Evolutionary conservation across 2,329 filamentous ascomycete genomes (phyloP).

Genomic region (Seiridium unicorne): DNA sequence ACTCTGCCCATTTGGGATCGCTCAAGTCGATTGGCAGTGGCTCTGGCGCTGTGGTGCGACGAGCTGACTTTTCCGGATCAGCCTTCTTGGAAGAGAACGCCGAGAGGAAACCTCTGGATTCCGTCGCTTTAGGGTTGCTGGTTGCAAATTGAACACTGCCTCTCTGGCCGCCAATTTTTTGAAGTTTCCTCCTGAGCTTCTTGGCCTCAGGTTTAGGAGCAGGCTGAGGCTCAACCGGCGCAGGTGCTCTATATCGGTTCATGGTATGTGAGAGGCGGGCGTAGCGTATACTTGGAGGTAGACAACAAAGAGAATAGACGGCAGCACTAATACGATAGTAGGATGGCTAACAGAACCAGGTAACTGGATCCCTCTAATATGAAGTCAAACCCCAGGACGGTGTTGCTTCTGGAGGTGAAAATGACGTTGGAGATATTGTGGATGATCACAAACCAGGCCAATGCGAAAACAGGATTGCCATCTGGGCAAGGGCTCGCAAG

Average conservation of each 20-base stretch:
- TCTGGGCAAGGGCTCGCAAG: conserved; percentile 8
- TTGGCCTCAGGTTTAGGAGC: conserved; percentile 23
- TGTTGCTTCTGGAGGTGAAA: not conserved
- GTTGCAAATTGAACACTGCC: conserved; percentile 15
- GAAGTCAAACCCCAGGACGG: no score
- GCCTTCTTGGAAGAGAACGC: conserved; percentile 8
- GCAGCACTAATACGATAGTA: no score
- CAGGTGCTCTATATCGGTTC: conserved; percentile 1
- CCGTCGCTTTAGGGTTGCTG: not conserved
- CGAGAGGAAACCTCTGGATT: conserved; percentile 1
- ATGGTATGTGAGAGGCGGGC: not conserved
- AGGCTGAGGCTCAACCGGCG: not conserved
- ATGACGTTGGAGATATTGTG: conserved; percentile 2
- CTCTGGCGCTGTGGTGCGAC: not conserved
- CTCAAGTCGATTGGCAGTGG: conserved; percentile 15
- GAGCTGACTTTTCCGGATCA: conserved; percentile 9
- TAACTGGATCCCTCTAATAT: no score
- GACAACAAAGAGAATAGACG: not conserved
- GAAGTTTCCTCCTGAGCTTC: conserved; percentile 27
- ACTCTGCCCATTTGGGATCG: conserved; percentile 26
- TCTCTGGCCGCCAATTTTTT: conserved; percentile 23
- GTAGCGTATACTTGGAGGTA: not conserved
- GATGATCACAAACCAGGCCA: conserved; percentile 13
- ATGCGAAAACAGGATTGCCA: conserved; percentile 30
- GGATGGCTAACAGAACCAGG: no score